Base-by-base conservation (phyloP, 192 early-diverging fungal genomes). In the Podila minutissima region DNA sequence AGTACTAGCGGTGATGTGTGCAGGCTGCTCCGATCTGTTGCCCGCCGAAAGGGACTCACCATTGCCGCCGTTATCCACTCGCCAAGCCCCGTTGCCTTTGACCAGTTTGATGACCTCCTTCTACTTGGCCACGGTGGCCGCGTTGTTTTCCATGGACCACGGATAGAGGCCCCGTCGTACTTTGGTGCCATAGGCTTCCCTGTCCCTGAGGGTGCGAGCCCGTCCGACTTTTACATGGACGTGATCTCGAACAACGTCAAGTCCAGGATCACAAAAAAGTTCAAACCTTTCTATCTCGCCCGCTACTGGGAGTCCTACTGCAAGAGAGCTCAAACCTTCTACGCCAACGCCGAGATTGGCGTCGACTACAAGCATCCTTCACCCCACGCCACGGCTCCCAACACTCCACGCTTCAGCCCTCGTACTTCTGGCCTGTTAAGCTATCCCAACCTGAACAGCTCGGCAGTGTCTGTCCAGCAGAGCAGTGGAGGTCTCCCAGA, bases 1-100 rank as follows among this genome's bases (percentile, higher is more conserved):
- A 84, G 88, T 19, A 92, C 93, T 17, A 83, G 90, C 24, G 85
- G 82, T 31, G 90, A 93, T 74, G 90, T 94, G 7, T 91, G 91
- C 68, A 66, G 48, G 19, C 63, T 91, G n/a, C 76, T 94, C 53
- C 85, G 84, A 62, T 73, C 84, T 2, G 85, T 94, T 82, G 92
- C 92, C 5, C 74, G 83, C 3, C 67, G 84, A 41, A 91, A 89
- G 58, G 85, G 87, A 38, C 72, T 94, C 19, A 91, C 87, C 0
- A 87, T 93, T 28, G 92, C 90, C 6, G 89, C 92, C n/a, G 89
- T 94, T n/a, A 89, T 94, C 51, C 92, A 94, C 66, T 91, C 90
- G 20, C 92, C 92, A 4, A 86, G 85, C 1, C 88, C 89, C 4
- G 84, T 88, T 17, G 85, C 93, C 0, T 94, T 92, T 68, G 66